Percentiles rank a stretch among this genome's conserved stretches.
These are phyloP conservation scores for Penicillium nucicola DNA, from an alignment of 495 filamentous ascomycete genomes.

Conservation along the genomic window DNA sequence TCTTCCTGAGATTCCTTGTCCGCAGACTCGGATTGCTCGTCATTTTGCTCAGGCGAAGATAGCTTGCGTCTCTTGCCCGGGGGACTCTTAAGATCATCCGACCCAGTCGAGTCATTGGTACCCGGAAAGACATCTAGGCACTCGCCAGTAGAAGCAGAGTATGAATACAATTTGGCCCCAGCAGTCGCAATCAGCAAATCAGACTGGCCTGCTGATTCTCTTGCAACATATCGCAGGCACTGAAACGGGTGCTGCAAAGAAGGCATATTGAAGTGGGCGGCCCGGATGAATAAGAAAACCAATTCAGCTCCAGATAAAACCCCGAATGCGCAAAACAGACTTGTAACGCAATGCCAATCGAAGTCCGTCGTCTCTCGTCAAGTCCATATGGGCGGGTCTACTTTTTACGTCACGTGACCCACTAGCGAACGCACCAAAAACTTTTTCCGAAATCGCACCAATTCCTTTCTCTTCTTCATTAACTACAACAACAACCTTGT, in stretches of 20 bases:
- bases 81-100: slow-evolving; percentile 16
- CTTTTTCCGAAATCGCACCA: slow-evolving; percentile 28
- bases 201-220: slow-evolving; percentile 17
- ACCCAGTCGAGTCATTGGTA: no score
- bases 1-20: slow-evolving; percentile 4
- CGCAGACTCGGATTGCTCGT: slow-evolving; percentile 15
- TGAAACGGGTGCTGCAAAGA: slow-evolving; percentile 52
- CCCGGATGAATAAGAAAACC: no score
- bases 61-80: slow-evolving; percentile 54
- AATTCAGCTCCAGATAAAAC: no score
- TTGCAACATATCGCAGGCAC: slow-evolving; percentile 46
- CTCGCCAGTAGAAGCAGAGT: slow-evolving; percentile 38
- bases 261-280: slow-evolving; percentile 23
- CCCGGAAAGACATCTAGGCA: slow-evolving; percentile 38
- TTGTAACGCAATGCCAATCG: neutral
- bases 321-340: no score
- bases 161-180: slow-evolving; percentile 53
- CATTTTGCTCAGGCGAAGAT: slow-evolving; percentile 22
- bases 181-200: slow-evolving; percentile 54
- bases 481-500: slow-evolving; percentile 45
- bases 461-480: slow-evolving; percentile 22
- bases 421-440: slow-evolving; percentile 44
- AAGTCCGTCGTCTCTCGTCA: slow-evolving; percentile 11
- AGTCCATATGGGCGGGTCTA: slow-evolving; percentile 1
- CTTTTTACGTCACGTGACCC: slow-evolving; percentile 30